These are phyloP conservation scores for Ceratocystis colombiana DNA, from an alignment of 2,329 filamentous ascomycete genomes.

Conservation along the genomic window DNA sequence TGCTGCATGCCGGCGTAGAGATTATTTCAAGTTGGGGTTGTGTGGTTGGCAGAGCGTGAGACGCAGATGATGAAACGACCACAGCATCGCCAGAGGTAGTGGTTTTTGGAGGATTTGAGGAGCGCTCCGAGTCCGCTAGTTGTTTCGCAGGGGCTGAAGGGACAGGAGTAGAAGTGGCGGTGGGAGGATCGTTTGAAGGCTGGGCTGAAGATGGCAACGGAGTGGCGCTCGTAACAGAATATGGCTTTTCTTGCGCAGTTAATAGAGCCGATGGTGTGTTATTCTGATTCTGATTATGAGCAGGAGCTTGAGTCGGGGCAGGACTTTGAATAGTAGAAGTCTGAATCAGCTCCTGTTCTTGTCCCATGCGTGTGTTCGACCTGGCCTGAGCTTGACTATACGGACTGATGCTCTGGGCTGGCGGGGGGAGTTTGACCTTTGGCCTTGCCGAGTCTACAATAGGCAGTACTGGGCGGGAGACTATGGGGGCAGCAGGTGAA, in stretches of 20 bases:
- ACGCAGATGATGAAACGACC: slow-evolving; percentile 9
- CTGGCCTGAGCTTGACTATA: slow-evolving; percentile 3
- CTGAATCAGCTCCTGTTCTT: not conserved
- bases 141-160: not conserved
- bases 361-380: not conserved
- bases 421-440: slow-evolving; percentile 72
- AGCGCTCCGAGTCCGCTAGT: not conserved
- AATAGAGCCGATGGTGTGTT: not conserved
- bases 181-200: not conserved
- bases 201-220: not conserved
- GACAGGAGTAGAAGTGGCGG: not conserved
- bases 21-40: slow-evolving; percentile 51
- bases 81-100: slow-evolving; percentile 15
- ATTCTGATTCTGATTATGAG: not conserved
- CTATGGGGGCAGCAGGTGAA: slow-evolving; percentile 69
- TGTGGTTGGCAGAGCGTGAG: not conserved
- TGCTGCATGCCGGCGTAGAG: slow-evolving; percentile 44
- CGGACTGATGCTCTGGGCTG: slow-evolving; percentile 27
- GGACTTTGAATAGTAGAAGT: not conserved
- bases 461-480: slow-evolving; percentile 55
- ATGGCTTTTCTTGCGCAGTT: not conserved
- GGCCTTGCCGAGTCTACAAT: slow-evolving; percentile 53
- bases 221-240: not conserved
- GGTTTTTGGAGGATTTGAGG: not conserved
- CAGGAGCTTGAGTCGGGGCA: not conserved